Percentiles rank a stretch among this genome's conserved stretches.
Conservation (phyloP, 306 rosid species). For the Castanea mollissima region DNA sequence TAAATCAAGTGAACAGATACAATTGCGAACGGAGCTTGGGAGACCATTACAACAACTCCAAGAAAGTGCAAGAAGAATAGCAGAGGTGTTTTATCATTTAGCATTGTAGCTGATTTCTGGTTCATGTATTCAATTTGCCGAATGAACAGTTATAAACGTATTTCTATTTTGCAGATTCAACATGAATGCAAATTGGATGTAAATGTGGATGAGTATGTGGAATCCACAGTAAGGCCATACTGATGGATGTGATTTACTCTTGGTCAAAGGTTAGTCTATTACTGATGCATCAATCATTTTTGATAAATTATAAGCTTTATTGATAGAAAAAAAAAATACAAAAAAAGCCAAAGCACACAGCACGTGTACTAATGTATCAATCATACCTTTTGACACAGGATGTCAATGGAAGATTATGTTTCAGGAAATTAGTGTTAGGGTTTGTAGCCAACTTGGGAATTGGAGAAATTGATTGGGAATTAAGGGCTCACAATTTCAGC, state of each 20-base stretch:
- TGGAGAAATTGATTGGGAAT: too few relatives aligned
- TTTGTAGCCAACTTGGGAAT: too few relatives aligned
- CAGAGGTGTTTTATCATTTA: conserved; percentile 60
- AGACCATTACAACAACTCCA: conserved; percentile 95
- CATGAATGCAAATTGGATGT: conserved; percentile 92
- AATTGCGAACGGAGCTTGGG: conserved; percentile 85
- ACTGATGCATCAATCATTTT: not conserved
- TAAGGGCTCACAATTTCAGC: too few relatives aligned
- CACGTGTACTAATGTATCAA: not conserved
- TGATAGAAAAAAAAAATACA: too few relatives aligned
- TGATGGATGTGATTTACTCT: conserved; percentile 94
- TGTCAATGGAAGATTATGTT: too few relatives aligned
- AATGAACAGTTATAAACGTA: conserved; percentile 5
- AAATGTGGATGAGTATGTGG: conserved; percentile 85
- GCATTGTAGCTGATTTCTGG: conserved; percentile 6
- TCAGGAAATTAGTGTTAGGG: too few relatives aligned
- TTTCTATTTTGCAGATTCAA: conserved; percentile 64
- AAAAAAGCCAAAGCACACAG: too few relatives aligned
- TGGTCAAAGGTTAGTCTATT: conserved; percentile 90
- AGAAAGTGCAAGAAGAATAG: conserved; percentile 95
- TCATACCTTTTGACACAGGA: too few relatives aligned
- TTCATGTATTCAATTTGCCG: not conserved
- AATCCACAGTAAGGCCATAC: conserved; percentile 91
- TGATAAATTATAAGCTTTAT: too few relatives aligned
- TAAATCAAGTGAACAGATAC: conserved; percentile 87